Evolutionary conservation across 768 basidiomycete species (phyloP).

Genomic region (Russula compacta): DNA sequence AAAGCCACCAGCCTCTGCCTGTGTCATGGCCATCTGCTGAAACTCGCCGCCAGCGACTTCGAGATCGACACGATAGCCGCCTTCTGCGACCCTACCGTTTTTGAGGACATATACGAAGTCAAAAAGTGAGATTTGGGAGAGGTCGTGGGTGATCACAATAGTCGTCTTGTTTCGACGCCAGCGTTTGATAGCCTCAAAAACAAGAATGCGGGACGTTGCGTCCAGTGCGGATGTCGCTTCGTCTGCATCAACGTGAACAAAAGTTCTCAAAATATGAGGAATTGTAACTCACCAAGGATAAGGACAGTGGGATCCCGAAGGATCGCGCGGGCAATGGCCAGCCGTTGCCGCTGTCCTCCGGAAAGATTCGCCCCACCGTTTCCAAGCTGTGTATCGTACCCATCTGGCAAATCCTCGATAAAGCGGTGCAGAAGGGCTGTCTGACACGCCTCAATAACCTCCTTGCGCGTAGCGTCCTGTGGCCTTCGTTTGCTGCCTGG

Average conservation of each 20-base stretch:
- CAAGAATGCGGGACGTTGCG: constrained; percentile 74
- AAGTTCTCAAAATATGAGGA: neutral
- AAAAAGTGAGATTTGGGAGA: constrained; percentile 60
- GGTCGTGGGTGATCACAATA: constrained; percentile 92
- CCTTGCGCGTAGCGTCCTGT: constrained; percentile 47
- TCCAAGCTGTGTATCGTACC: constrained; percentile 79
- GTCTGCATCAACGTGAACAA: constrained; percentile 34
- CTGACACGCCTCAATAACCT: constrained; percentile 77
- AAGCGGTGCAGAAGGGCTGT: constrained; percentile 85
- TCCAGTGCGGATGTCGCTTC: constrained; percentile 83
- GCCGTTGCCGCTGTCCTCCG: constrained; percentile 86
- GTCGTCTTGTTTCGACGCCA: constrained; percentile 79
- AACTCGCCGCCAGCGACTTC: constrained; percentile 62
- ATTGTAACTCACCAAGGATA: constrained; percentile 65
- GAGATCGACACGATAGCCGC: constrained; percentile 78
- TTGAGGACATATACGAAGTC: constrained; percentile 95
- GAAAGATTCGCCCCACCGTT: constrained; percentile 68
- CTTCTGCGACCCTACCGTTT: constrained; percentile 70
- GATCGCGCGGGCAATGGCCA: constrained; percentile 82
- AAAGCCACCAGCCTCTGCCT: constrained; percentile 44
- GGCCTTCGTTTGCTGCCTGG: constrained; percentile 31
- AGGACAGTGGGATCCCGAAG: constrained; percentile 81
- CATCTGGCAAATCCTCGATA: constrained; percentile 70
- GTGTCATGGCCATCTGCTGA: constrained; percentile 52
- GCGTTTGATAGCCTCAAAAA: constrained; percentile 60